Conservation (phyloP, 164 flowering plant genomes). For the Cinnamomum micranthum region DNA sequence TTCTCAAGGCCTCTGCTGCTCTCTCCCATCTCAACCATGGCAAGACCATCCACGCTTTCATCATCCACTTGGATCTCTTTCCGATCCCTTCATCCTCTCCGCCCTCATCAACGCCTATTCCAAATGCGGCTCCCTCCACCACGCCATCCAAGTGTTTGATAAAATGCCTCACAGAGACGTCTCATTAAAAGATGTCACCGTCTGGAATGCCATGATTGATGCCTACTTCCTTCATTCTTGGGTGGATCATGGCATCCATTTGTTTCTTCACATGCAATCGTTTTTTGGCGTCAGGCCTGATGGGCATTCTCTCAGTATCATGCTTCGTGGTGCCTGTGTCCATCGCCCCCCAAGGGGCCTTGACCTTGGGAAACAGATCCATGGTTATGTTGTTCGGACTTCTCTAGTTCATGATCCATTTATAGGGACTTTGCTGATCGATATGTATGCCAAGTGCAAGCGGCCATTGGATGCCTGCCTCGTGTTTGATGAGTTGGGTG, state of each 20-base stretch:
- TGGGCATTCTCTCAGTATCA: conserved; percentile 46
- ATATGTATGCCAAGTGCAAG: conserved; percentile 41
- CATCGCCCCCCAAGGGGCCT: conserved; percentile 5
- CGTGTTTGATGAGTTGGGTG: conserved; percentile 33
- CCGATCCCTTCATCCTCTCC: conserved; percentile 43
- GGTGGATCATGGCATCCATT: conserved; percentile 30
- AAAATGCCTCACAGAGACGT: conserved; percentile 34
- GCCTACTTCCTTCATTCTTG: conserved; percentile 42
- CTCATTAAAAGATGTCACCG: conserved; percentile 7
- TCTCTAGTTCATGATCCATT: conserved; percentile 33
- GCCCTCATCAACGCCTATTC: conserved; percentile 55
- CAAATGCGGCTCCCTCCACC: conserved; percentile 42
- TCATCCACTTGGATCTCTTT: conserved; percentile 41
- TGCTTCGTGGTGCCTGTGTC: conserved; percentile 29
- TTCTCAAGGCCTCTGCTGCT: conserved; percentile 54
- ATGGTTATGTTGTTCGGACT: conserved; percentile 44
- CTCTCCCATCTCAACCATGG: conserved; percentile 38
- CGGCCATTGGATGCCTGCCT: conserved; percentile 30
- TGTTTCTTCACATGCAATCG: conserved; percentile 44
- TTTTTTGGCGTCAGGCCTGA: conserved; percentile 40
- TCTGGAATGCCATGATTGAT: conserved; percentile 65
- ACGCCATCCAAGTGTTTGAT: conserved; percentile 54
- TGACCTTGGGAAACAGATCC: conserved; percentile 46
- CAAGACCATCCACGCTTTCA: conserved; percentile 32
- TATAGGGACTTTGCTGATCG: conserved; percentile 49